Conservation (phyloP, 2,329 filamentous ascomycete species). For the Fonsecaea nubica region DNA sequence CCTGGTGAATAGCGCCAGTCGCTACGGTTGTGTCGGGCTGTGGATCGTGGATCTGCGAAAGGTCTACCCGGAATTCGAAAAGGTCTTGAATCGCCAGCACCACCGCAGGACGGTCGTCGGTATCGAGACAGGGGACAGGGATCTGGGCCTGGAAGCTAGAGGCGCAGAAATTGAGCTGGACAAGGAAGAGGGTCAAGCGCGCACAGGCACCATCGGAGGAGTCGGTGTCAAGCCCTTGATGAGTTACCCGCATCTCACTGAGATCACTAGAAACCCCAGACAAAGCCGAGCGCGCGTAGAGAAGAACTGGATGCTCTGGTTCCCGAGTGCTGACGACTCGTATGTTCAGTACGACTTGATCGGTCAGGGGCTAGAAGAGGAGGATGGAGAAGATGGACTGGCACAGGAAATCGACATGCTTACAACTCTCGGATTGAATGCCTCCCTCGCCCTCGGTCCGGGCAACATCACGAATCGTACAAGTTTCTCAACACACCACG, state of each 20-base stretch:
- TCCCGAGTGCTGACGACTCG: slow-evolving; percentile 41
- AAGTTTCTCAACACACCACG: background rate
- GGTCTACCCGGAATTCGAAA: slow-evolving; percentile 29
- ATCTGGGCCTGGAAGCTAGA: background rate
- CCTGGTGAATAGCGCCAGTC: slow-evolving; percentile 46
- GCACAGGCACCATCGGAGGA: background rate
- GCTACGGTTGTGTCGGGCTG: slow-evolving; percentile 46
- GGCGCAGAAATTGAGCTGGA: slow-evolving; percentile 1
- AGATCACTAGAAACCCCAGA: slow-evolving; percentile 49
- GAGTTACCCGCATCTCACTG: slow-evolving; percentile 45
- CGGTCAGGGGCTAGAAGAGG: slow-evolving; percentile 31
- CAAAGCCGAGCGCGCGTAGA: slow-evolving; percentile 46
- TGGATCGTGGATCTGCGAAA: slow-evolving; percentile 45
- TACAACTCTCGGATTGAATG: slow-evolving; percentile 1
- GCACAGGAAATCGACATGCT: slow-evolving; percentile 9
- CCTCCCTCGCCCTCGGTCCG: background rate
- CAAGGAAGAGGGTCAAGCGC: background rate
- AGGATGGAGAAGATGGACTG: background rate
- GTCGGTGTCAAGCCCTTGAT: slow-evolving; percentile 32
- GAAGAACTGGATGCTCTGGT: slow-evolving; percentile 53
- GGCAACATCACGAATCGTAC: slow-evolving; percentile 8
- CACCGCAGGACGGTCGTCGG: background rate
- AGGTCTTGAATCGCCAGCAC: slow-evolving; percentile 9
- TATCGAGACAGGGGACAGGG: background rate
- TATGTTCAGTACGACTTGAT: slow-evolving; percentile 50